These are phyloP conservation scores for Xylaria sp. DNA, from an alignment of 2,329 filamentous ascomycete genomes.

Conservation along the genomic window DNA sequence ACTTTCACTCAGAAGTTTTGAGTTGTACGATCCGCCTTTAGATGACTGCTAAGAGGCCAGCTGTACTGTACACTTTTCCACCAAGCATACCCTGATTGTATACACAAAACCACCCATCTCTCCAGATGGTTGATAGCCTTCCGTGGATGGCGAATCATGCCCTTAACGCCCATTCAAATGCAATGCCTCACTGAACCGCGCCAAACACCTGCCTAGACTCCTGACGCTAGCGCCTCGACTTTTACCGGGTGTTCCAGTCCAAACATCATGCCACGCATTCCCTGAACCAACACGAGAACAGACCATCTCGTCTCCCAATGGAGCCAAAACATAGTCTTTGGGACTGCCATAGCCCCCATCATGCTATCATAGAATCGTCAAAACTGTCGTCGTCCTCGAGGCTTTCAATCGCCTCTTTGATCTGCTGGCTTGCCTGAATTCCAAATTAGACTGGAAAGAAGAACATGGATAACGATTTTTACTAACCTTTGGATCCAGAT, in stretches of 20 bases:
- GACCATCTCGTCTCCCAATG: slow-evolving; percentile 27
- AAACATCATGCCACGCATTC: slow-evolving; percentile 29
- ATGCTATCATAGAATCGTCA: slow-evolving; percentile 72
- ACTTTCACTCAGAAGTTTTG: slow-evolving; percentile 9
- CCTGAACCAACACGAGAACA: slow-evolving; percentile 31
- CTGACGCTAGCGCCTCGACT: slow-evolving; percentile 29
- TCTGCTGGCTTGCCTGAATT: slow-evolving; percentile 83
- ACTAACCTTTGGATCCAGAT: slow-evolving; percentile 93
- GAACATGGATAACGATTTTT: neutral
- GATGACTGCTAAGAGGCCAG: slow-evolving; percentile 24
- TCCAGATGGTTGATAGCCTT: slow-evolving; percentile 35
- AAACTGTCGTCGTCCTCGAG: slow-evolving; percentile 83
- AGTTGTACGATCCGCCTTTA: slow-evolving; percentile 24
- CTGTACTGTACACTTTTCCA: slow-evolving; percentile 46
- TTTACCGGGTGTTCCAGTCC: slow-evolving; percentile 25
- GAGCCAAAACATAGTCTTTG: slow-evolving; percentile 26
- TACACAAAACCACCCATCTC: slow-evolving; percentile 45
- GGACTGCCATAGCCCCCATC: slow-evolving; percentile 48
- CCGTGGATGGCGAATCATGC: slow-evolving; percentile 36
- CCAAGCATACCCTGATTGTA: slow-evolving; percentile 43
- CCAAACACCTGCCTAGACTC: slow-evolving; percentile 37
- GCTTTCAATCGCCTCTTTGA: slow-evolving; percentile 96
- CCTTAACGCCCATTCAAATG: slow-evolving; percentile 48
- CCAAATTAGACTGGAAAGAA: slow-evolving; percentile 42
- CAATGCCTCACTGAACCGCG: slow-evolving; percentile 39